Evolutionary conservation across 2,329 filamentous ascomycete genomes (phyloP).

Genomic region (Sclerotinia nivalis): DNA sequence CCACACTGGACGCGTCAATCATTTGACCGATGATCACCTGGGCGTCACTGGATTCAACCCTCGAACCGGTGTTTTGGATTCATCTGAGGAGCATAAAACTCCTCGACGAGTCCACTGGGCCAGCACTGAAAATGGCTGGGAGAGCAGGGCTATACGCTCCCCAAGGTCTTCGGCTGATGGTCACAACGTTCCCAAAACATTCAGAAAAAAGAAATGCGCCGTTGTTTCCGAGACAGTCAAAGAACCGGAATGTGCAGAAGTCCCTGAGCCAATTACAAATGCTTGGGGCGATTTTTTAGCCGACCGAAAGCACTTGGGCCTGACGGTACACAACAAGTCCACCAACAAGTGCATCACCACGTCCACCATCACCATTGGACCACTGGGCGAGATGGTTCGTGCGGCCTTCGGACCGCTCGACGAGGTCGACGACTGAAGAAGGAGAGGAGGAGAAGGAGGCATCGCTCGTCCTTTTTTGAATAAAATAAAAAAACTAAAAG

Average conservation of each 20-base stretch:
- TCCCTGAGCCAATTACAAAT: too few species aligned
- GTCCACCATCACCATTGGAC: constrained; percentile 5
- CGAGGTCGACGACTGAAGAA: not conserved
- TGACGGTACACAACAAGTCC: too few species aligned
- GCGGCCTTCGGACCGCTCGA: too few species aligned
- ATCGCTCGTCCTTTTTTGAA: too few species aligned
- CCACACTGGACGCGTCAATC: not conserved
- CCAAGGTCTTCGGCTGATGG: not conserved
- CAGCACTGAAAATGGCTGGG: not conserved
- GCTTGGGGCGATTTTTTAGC: too few species aligned
- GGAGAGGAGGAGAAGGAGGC: not conserved
- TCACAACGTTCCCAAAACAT: not conserved
- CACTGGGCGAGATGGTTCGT: too few species aligned
- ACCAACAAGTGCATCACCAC: not conserved
- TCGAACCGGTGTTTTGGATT: constrained; percentile 20
- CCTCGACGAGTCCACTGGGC: constrained; percentile 7
- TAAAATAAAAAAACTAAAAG: too few species aligned
- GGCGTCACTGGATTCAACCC: constrained; percentile 24
- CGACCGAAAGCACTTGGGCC: too few species aligned
- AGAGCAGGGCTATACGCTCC: not conserved
- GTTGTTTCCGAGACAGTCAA: too few species aligned
- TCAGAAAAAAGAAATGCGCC: not conserved
- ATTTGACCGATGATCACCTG: constrained; percentile 12
- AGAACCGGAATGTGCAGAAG: too few species aligned
- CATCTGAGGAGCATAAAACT: not conserved